Evolutionary conservation across 306 rosid species (phyloP), one percentile per base, ranked within the genome.

Genomic region (Calophaca sinica): DNA sequence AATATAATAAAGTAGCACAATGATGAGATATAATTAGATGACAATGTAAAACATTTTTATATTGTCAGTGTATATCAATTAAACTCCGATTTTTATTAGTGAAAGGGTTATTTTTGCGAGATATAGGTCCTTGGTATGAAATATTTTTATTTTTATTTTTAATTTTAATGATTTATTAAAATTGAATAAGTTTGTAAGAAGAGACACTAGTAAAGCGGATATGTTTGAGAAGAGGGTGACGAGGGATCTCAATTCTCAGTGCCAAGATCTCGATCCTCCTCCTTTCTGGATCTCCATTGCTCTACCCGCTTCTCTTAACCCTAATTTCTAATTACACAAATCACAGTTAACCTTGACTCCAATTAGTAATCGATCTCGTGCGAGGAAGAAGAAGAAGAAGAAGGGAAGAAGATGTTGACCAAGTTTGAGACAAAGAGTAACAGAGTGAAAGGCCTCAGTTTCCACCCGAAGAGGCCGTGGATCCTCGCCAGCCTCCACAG

Each of bases 391-490:
- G 62, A 81, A n/a, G n/a, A n/a, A n/a, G n/a, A n/a, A n/a, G n/a
- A n/a, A n/a, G n/a, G 6, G 49, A 62, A 12, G 20, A 73, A 48
- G 62, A 81, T 94, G 98, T 74, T 94, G 91, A 94, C 98, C 42
- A 94, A 94, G 87, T 94, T 94, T 76, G 98, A 94, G 80, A 94
- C 98, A 10, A 94, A 94, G 91, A 94, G 98, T 77, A 94, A 94
- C 84, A 79, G 97, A 85, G 98, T 94, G 74, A 94, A 94, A 85
- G 98, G 98, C 5, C 82, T 94, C 74, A 91, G 98, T 80, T 91
- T 94, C 87, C 98, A 94, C 77, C 87, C 81, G 2, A 94, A 94
- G 84, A 79, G 98, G 46, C 98, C 98, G 2, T 94, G 98, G 98
- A 87, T 94, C 91, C 90, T 94, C 6, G 96, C 98, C 36, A 94